phyloP scores from a whole-genome alignment of 148 eudicot genomes.

The Heliosperma pusillum region DNA sequence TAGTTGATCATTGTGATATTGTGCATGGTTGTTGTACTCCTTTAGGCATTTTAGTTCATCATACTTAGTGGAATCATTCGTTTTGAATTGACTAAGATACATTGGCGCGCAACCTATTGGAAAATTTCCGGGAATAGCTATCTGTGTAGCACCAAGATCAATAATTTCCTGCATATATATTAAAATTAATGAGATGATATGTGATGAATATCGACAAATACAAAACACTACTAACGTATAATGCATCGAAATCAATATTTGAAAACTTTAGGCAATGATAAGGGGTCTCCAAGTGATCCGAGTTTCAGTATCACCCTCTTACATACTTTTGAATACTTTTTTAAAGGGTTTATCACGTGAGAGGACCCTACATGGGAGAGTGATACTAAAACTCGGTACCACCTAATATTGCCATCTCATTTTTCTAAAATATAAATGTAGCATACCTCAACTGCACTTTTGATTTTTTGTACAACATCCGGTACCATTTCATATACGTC shows the following conservation, averaged over 20 bases:
- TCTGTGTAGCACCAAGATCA: constrained; percentile 28
- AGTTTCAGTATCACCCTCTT: no score
- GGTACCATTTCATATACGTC: constrained; percentile 16
- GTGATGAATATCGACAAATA: no score
- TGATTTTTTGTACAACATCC: constrained; percentile 14
- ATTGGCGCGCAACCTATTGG: constrained; percentile 34
- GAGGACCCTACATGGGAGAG: no score
- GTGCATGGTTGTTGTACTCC: constrained; percentile 20
- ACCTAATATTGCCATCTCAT: no score
- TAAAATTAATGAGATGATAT: no score
- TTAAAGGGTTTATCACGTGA: no score
- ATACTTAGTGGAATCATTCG: constrained; percentile 21
- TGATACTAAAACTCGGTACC: no score
- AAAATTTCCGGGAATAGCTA: constrained; percentile 41
- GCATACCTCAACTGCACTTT: constrained; percentile 5
- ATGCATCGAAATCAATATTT: no score
- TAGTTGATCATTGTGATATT: constrained; percentile 25
- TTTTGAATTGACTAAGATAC: constrained; percentile 20
- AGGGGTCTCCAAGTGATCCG: no score
- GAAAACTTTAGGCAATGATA: no score
- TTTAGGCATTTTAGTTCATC: constrained; percentile 35
- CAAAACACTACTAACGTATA: no score
- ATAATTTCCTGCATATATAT: constrained; percentile 31
- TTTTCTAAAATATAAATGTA: background rate
- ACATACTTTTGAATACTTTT: no score